Conservation (phyloP, 345 rosid genomes). For the Hirschfeldia incana region DNA sequence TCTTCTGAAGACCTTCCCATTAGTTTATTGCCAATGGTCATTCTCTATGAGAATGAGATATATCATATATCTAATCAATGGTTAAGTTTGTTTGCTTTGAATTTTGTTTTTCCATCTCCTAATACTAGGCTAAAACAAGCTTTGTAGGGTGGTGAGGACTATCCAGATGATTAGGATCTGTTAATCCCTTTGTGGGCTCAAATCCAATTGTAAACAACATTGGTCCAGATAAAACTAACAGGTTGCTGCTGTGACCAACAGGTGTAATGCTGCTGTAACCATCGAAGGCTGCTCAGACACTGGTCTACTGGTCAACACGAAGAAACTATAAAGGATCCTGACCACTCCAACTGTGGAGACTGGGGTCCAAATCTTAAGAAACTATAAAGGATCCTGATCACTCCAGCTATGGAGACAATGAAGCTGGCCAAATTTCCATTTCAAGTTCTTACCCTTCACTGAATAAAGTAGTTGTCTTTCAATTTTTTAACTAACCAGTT, state of each 20-base stretch:
- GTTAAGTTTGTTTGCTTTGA: not conserved
- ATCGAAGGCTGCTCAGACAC: not conserved
- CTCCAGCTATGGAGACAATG: not conserved
- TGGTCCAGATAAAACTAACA: not conserved
- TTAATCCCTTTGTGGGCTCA: not conserved
- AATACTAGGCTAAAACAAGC: no score
- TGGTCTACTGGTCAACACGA: not conserved
- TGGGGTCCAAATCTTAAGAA: not conserved
- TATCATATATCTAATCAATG: not conserved
- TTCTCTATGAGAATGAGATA: conserved; percentile 6
- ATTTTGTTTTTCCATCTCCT: no score
- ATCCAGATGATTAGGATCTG: no score
- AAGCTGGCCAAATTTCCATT: not conserved
- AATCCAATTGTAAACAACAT: not conserved
- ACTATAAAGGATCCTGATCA: not conserved
- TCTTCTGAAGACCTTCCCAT: conserved; percentile 83
- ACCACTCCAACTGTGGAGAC: not conserved
- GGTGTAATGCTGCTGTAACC: not conserved
- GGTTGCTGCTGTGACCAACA: not conserved
- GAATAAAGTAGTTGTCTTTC: not conserved
- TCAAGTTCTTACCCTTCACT: not conserved
- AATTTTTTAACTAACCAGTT: no score
- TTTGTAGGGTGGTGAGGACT: no score
- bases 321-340: not conserved
- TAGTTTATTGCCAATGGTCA: conserved; percentile 82